Percentiles rank a stretch among this genome's conserved stretches.
Evolutionary conservation across 2,329 filamentous ascomycete genomes (phyloP).

Genomic region (Stagonosporopsis chrysanthemi): DNA sequence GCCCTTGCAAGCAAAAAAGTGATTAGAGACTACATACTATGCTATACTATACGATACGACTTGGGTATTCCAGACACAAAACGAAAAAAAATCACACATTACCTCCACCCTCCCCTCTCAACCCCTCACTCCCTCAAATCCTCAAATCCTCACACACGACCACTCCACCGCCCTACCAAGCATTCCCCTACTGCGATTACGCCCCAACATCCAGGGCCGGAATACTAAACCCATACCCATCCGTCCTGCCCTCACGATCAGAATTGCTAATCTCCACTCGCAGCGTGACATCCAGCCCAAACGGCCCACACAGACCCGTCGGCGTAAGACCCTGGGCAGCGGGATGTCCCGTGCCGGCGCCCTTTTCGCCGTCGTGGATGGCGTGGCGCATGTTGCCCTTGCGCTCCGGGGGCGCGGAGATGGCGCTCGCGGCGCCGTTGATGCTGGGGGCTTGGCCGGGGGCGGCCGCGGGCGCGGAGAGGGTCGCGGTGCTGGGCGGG

Average conservation of each 20-base stretch:
- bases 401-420: conserved; percentile 34
- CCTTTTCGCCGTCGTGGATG: conserved; percentile 78
- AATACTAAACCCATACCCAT: conserved; percentile 60
- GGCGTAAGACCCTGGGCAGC: conserved; percentile 63
- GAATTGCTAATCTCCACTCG: conserved; percentile 57
- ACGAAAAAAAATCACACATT: neutral
- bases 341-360: conserved; percentile 78
- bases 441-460: conserved; percentile 34
- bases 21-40: neutral
- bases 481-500: conserved; percentile 31
- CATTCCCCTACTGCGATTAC: neutral
- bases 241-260: conserved; percentile 55
- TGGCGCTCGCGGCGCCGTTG: conserved; percentile 40
- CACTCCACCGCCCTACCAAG: too few species aligned
- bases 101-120: neutral
- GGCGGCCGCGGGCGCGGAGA: conserved; percentile 28
- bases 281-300: conserved; percentile 58
- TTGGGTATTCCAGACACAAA: neutral
- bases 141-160: neutral
- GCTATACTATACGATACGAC: neutral
- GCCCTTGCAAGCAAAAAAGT: neutral
- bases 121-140: neutral
- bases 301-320: conserved; percentile 54
- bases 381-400: conserved; percentile 70
- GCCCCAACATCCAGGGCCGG: conserved; percentile 49